These are phyloP conservation scores for Salix koriyanagi DNA, from an alignment of 345 rosid species.

Conservation along the genomic window DNA sequence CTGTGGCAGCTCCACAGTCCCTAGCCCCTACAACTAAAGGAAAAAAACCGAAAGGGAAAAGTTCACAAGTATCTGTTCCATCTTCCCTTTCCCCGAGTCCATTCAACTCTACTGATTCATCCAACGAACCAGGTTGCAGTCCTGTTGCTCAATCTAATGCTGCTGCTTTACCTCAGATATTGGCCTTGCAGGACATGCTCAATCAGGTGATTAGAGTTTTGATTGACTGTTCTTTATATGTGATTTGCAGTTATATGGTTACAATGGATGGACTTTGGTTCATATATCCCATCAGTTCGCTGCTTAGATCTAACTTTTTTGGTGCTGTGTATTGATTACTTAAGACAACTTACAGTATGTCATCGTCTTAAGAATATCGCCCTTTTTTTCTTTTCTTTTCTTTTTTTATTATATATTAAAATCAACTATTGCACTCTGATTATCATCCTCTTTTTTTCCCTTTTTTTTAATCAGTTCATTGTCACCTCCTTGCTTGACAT, in stretches of 20 bases:
- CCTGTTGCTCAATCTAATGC: conserved; percentile 13
- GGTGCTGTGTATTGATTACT: neutral
- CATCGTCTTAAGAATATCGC: neutral
- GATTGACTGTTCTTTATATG: neutral
- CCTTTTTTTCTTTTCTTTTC: neutral
- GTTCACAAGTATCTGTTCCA: conserved; percentile 16
- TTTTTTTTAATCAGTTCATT: neutral
- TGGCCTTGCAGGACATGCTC: conserved; percentile 24
- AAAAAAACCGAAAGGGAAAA: conserved; percentile 22
- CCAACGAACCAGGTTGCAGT: conserved; percentile 21
- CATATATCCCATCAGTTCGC: conserved; percentile 3
- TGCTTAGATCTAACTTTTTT: neutral
- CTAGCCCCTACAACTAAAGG: conserved; percentile 13
- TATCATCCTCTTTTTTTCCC: neutral
- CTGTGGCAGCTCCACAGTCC: conserved; percentile 2
- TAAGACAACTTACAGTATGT: neutral
- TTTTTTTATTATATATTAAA: neutral
- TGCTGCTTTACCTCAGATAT: conserved; percentile 18
- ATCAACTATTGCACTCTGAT: neutral
- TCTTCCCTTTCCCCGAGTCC: conserved; percentile 19
- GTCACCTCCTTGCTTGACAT: neutral
- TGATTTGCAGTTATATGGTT: neutral
- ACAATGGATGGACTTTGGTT: neutral
- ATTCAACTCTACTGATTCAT: conserved; percentile 23
- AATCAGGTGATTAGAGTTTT: conserved; percentile 20